phyloP scores from a whole-genome alignment of 169 alveolate genomes.

The Toxoplasma gondii region DNA sequence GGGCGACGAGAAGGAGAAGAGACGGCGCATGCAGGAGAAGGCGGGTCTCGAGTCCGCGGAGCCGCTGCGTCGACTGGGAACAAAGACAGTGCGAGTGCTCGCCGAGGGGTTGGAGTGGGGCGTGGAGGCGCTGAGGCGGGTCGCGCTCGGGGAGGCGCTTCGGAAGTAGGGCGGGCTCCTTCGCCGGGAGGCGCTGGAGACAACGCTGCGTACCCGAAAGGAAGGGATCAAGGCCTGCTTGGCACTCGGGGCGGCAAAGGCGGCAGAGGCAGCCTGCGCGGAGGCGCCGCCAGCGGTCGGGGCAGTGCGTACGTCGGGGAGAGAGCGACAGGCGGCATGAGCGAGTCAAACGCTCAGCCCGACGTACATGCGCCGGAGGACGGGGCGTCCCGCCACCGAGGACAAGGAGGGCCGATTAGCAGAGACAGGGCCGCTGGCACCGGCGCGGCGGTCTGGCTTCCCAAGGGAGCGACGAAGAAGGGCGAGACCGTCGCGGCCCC shows the following conservation, averaged over 20 bases:
- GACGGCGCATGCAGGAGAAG: not conserved
- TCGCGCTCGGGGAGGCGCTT: conserved; percentile 25
- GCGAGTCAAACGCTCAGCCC: not conserved
- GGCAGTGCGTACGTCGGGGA: conserved; percentile 23
- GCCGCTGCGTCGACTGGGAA: not conserved
- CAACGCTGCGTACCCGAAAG: conserved; percentile 29
- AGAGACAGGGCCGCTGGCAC: not conserved
- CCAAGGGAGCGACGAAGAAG: conserved; percentile 18
- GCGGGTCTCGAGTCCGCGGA: not conserved
- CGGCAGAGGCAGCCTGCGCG: not conserved
- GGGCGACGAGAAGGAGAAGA: not conserved
- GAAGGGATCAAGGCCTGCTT: not conserved
- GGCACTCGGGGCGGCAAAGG: not conserved
- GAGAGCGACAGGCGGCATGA: conserved; percentile 19
- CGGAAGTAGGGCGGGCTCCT: not conserved
- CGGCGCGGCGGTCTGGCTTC: conserved; percentile 14
- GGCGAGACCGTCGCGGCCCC: not conserved
- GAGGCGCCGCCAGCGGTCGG: conserved; percentile 11
- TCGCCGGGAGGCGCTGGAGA: conserved; percentile 8
- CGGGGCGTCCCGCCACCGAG: not conserved
- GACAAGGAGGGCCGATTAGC: not conserved
- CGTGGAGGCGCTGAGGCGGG: not conserved
- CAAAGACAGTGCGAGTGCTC: not conserved
- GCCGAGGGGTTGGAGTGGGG: not conserved
- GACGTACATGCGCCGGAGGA: not conserved